phyloP scores from a whole-genome alignment of 208 protist genomes.

The Trichomonas gallinae region DNA sequence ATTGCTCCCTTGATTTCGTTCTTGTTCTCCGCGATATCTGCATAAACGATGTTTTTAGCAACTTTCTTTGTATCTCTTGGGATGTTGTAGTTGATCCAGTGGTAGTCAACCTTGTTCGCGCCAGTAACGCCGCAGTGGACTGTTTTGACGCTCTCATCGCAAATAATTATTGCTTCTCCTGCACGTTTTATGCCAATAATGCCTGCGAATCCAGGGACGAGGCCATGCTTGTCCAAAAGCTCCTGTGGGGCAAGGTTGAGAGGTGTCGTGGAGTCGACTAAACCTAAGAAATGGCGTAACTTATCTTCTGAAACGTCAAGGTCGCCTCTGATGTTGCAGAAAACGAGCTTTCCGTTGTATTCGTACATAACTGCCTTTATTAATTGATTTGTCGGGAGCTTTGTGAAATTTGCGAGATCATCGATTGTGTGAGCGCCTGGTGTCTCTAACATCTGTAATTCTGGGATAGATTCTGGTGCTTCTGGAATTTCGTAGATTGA shows the following conservation, averaged over 20 bases:
- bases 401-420: not conserved
- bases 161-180: not conserved
- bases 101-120: not conserved
- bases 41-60: not conserved
- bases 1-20: not conserved
- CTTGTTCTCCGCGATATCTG: not conserved
- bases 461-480: not conserved
- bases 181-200: not conserved
- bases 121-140: not conserved
- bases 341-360: not conserved
- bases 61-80: not conserved
- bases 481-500: not conserved
- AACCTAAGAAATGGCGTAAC: not conserved
- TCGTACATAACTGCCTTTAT: not conserved
- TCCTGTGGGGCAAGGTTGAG: not conserved
- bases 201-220: not conserved
- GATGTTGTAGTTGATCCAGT: not conserved
- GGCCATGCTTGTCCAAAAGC: not conserved
- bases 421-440: not conserved
- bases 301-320: constrained; percentile 10
- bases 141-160: not conserved
- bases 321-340: not conserved
- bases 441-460: not conserved
- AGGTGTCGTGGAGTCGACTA: not conserved
- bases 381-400: not conserved